Base-by-base conservation (phyloP, 805 yeast genomes). In the Candida broadrunensis region DNA sequence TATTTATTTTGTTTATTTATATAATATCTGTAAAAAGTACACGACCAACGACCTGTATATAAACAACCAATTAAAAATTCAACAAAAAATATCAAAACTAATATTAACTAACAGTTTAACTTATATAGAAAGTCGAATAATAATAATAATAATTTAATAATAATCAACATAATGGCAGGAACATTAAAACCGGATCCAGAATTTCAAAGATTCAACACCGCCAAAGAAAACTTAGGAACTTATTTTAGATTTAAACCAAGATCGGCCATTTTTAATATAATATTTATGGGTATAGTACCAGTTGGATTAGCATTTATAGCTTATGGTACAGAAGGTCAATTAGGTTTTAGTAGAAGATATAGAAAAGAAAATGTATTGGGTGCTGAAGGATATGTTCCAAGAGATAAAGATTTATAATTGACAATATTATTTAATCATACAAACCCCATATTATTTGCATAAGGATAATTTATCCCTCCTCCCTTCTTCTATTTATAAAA, bases 111-210 rank as follows among this genome's bases (percentile, higher is more conserved):
- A n/a, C n/a, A n/a, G n/a, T n/a, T n/a, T n/a, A n/a, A n/a, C n/a
- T n/a, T n/a, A n/a, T n/a, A n/a, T n/a, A n/a, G n/a, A n/a, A n/a
- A n/a, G n/a, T n/a, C n/a, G n/a, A n/a, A n/a, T n/a, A n/a, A n/a
- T n/a, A n/a, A n/a, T n/a, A n/a, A n/a, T n/a, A n/a, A n/a, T n/a
- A n/a, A n/a, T 21, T 9, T 7, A 21, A 6, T 21, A 21, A 7
- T 9, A 21, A 21, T 27, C 26, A 23, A 5, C 11, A 48, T 13
- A 9, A 70, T 70, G 75, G 75, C 74, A 37, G 65, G 58, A 45
- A 70, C 75, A 33, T 65, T 70, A 46, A 62, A 51, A 55, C 72
- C 71, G 44, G 75, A 70, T 49, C 64, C 61, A 33, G 72, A 58
- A 36, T 60, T 67, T 33, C 69, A 67, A 50, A 59, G 61, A 46